Percentiles rank a stretch among this genome's conserved stretches.
phyloP scores from a whole-genome alignment of 768 basidiomycete genomes.

The Trametes punicea region DNA sequence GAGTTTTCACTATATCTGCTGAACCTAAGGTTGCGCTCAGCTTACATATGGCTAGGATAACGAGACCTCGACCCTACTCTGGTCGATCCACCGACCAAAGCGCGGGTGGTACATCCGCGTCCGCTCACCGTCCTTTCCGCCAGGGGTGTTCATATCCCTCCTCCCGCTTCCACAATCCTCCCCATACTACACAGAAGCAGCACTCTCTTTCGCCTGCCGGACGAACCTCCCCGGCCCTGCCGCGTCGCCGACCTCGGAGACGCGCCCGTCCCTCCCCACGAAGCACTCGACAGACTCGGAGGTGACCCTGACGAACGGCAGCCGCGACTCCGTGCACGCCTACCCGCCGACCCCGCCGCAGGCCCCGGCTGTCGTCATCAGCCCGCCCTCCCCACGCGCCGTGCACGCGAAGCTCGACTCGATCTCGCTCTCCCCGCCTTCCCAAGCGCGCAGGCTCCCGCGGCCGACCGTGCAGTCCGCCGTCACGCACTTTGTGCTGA shows the following conservation, averaged over 20 bases:
- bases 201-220: conserved; percentile 36
- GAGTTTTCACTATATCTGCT: no score
- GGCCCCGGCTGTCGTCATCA: conserved; percentile 25
- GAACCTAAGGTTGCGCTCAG: no score
- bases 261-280: conserved; percentile 10
- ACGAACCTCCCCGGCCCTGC: conserved; percentile 24
- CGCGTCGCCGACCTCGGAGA: neutral
- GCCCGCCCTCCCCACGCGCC: conserved; percentile 30
- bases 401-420: conserved; percentile 31
- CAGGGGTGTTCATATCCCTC: conserved; percentile 37
- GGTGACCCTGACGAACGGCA: conserved; percentile 26
- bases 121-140: conserved; percentile 67
- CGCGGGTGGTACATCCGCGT: conserved; percentile 85
- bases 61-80: conserved; percentile 58
- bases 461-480: conserved; percentile 12
- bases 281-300: conserved; percentile 29
- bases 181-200: conserved; percentile 30
- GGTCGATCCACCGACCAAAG: conserved; percentile 77
- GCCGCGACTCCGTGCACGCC: conserved; percentile 29
- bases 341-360: conserved; percentile 36
- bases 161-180: conserved; percentile 32
- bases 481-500: conserved; percentile 32
- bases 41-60: conserved; percentile 61
- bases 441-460: neutral
- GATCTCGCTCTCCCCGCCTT: conserved; percentile 18